Base-by-base conservation (phyloP, 331 rosid species). In the Acacia concinna region DNA sequence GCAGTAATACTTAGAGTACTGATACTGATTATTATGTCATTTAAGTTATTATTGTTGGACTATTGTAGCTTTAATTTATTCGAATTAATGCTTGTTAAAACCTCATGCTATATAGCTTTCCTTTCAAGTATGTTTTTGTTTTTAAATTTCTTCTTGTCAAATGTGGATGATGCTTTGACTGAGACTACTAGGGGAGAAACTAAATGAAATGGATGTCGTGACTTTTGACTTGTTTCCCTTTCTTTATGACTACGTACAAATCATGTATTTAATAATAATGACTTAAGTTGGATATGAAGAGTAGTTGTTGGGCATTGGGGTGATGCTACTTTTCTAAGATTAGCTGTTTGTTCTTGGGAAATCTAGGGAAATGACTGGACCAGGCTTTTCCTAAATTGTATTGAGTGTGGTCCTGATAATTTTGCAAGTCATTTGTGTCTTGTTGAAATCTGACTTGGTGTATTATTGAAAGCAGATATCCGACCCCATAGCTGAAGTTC, bases 21-120 rank as follows among this genome's bases (percentile, higher is more conserved):
- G 79, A 81, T 87, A 79, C 81, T 57, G 79, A 81, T 87, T 35
- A 79, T 81, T 87, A 75, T 79, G 86, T 76, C 57, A 64, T 84
- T 84, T 54, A 51, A 59, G 82, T 83, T 64, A 68, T 83, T 74
- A 51, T 86, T 85, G 79, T 78, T 85, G 76, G 77, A 74, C 72
- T 40, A 6, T 78, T 77, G 81, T 27, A 80, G 56, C 57, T 77
- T 77, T 75, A 81, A 40, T 76, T 77, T 71, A 56, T 49, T 71
- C 34, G 59, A 20, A 71, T 75, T 71, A 63, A 75, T 78, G 41
- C 46, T 25, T 81, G 79, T 79, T 70, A 47, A 47, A 32, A 34
- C 30, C 67, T 73, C 59, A 3, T 28, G n/a, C 18, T n/a, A 30
- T 34, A 3, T 57, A 28, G 47, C 13, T 6, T 40, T n/a, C 72